Evolutionary conservation across 495 filamentous ascomycete species (phyloP).

Genomic region (Podospora pseudoanserina): DNA sequence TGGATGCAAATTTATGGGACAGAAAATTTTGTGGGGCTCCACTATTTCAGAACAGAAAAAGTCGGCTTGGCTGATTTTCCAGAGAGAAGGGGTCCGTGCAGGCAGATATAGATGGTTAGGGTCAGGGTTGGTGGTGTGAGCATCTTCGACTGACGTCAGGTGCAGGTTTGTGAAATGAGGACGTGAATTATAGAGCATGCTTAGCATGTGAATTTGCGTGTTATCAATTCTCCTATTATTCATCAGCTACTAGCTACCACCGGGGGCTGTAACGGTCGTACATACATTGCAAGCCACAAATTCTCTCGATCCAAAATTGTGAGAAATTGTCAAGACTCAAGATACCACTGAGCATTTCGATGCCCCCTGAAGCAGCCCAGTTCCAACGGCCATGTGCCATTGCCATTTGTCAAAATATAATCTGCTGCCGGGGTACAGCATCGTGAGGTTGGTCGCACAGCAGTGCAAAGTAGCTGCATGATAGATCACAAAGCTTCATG

Average conservation of each 20-base stretch:
- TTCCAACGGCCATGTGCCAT: background rate
- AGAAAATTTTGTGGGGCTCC: conserved; percentile 7
- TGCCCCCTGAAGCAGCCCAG: too few relatives aligned
- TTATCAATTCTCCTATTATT: too few relatives aligned
- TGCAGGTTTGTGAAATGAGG: too few relatives aligned
- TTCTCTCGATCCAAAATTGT: too few relatives aligned
- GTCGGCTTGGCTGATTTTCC: background rate
- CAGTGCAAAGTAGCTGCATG: background rate
- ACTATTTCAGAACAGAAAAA: background rate
- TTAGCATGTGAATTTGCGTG: too few relatives aligned
- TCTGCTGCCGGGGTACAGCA: background rate
- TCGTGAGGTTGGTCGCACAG: background rate
- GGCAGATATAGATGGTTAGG: background rate
- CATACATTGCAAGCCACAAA: too few relatives aligned
- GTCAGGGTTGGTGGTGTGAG: background rate
- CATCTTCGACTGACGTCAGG: too few relatives aligned
- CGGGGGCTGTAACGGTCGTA: too few relatives aligned
- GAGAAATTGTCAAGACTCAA: too few relatives aligned
- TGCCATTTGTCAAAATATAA: background rate
- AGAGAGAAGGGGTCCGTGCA: background rate
- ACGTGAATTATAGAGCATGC: too few relatives aligned
- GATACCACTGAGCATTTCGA: too few relatives aligned
- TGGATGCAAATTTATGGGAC: conserved; percentile 16
- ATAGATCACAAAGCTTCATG: background rate
- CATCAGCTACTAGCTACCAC: too few relatives aligned